phyloP scores from a whole-genome alignment of 306 rosid genomes.

The Crataegus laevigata region DNA sequence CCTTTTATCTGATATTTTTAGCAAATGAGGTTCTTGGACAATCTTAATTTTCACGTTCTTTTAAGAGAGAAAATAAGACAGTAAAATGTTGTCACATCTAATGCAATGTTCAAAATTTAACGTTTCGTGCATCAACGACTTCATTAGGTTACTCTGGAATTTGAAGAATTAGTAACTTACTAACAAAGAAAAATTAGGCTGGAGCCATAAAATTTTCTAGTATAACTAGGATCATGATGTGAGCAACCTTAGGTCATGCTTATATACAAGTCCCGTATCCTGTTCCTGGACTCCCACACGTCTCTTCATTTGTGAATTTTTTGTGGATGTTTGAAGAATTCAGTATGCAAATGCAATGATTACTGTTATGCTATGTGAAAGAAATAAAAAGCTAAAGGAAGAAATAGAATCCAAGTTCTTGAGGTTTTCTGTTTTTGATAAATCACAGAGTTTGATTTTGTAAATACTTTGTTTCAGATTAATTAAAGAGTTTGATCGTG shows the following conservation, averaged over 20 bases:
- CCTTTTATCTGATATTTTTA: neutral
- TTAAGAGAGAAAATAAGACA: neutral
- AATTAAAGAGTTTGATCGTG: constrained; percentile 92
- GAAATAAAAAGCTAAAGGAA: too few relatives aligned
- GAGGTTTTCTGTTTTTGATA: neutral
- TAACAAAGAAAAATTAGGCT: neutral
- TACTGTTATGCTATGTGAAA: neutral
- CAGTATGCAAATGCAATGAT: neutral
- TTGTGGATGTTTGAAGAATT: neutral
- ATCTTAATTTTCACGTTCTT: neutral
- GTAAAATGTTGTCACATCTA: neutral
- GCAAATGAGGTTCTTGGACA: neutral
- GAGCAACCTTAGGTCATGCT: neutral
- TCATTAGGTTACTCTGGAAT: neutral
- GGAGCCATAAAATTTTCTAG: neutral
- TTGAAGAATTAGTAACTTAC: neutral
- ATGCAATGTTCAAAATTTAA: neutral
- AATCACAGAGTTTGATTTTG: neutral
- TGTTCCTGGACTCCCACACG: neutral
- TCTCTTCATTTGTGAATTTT: neutral
- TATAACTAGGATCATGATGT: neutral
- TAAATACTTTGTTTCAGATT: constrained; percentile 39
- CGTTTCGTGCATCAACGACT: neutral
- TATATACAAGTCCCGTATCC: neutral
- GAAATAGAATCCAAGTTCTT: constrained; percentile 1